Conservation (phyloP, 2,329 filamentous ascomycete genomes). For the Botryosphaeria agaves region DNA sequence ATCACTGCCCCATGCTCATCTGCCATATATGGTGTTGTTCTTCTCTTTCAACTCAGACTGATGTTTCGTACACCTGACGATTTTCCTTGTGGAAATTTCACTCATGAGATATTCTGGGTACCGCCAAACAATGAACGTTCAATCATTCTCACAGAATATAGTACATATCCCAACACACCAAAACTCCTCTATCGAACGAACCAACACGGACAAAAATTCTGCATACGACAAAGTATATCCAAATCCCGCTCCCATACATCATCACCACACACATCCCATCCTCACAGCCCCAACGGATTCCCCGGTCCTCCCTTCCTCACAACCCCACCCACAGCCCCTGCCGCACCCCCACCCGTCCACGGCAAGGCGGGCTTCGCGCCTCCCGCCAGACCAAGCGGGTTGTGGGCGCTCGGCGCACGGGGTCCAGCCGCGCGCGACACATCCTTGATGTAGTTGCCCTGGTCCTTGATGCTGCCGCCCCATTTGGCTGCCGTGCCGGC, state of each 20-base stretch:
- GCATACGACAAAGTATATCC: too few relatives aligned
- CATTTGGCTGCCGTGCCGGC: conserved; percentile 25
- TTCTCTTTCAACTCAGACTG: too few relatives aligned
- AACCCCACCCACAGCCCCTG: conserved; percentile 9
- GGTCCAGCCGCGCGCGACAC: conserved; percentile 24
- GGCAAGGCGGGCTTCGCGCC: conserved; percentile 11
- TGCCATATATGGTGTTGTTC: too few relatives aligned
- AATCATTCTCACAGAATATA: too few relatives aligned
- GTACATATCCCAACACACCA: too few relatives aligned
- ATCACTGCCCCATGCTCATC: too few relatives aligned
- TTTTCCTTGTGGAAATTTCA: too few relatives aligned
- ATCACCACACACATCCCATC: neutral
- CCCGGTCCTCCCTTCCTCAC: conserved; percentile 16
- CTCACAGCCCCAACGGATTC: conserved; percentile 24
- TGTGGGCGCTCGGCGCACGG: conserved; percentile 24
- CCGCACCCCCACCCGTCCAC: conserved; percentile 4
- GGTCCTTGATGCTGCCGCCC: conserved; percentile 30
- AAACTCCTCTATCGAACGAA: too few relatives aligned
- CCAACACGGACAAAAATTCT: too few relatives aligned
- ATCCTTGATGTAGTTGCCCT: conserved; percentile 33
- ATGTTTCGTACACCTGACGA: too few relatives aligned
- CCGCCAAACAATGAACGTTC: too few relatives aligned
- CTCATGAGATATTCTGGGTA: too few relatives aligned
- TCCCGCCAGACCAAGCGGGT: conserved; percentile 26
- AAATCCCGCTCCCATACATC: neutral